Base-by-base conservation (phyloP, 129 eudicot genomes). In the Tanacetum coccineum region DNA sequence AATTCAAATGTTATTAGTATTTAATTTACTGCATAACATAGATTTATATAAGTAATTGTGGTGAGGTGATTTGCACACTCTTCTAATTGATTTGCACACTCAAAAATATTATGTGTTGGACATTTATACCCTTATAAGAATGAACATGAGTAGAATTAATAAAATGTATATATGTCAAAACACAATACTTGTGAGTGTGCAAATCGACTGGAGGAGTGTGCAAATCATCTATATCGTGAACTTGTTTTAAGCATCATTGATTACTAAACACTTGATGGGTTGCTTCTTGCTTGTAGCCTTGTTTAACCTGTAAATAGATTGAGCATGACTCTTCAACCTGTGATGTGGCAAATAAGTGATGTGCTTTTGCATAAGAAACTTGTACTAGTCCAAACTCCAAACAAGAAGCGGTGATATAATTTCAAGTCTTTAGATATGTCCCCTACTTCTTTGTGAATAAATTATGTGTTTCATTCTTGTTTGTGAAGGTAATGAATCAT, bases 391-490 rank as follows among this genome's bases (percentile, higher is more conserved):
- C 49, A 76, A 68, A 60, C 74, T 68, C 70, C 49, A 76, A 68
- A 60, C 74, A 68, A 60, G 60, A 74, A 69, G 70, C 2, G 56
- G 62, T 75, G 74, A 17, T 75, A 75, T 75, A 51, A 60, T 60
- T 51, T 67, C 45, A 50, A 62, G 58, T 52, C 45, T 40, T 68
- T 68, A 19, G 58, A 61, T 28, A 22, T 76, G 75, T 76, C 80
- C 74, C 80, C 74, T 74, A 61, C 52, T 76, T 63, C 49, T 54
- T 61, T 68, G 70, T 36, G 51, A 68, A 44, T 62, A 76, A 61
- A 76, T 68, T 21, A 68, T 76, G 75, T 68, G 44, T 60, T 68
- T 76, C 70, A 52, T 70, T 65, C 77, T 77, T 71, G 80, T 40
- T 64, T 66, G 58, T 64, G 74, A 77, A 77, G 67, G 66, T 70